These are phyloP conservation scores for Neurospora sp. DNA, from an alignment of 495 filamentous ascomycete genomes.

Conservation along the genomic window DNA sequence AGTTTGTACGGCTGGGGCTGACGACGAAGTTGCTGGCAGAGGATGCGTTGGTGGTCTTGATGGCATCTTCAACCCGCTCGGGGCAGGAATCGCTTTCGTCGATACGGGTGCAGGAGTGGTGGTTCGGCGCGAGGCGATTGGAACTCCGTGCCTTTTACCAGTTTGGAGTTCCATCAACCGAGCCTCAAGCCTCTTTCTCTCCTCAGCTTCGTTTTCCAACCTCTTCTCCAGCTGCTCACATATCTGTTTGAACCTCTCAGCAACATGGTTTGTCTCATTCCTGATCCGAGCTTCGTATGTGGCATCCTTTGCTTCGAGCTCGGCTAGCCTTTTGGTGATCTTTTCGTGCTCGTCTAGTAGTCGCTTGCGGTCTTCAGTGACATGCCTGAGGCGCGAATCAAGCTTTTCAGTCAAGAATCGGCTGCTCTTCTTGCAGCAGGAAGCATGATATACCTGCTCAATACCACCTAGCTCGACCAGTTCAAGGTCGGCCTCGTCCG, in stretches of 20 bases:
- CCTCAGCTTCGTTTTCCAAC: conserved; percentile 16
- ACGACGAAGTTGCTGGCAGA: not conserved
- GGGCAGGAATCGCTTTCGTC: not conserved
- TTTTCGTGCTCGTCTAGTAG: conserved; percentile 13
- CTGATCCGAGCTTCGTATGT: conserved; percentile 22
- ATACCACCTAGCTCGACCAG: conserved; percentile 30
- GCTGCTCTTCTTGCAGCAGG: conserved; percentile 26
- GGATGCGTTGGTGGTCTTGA: conserved; percentile 8
- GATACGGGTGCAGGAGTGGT: not conserved
- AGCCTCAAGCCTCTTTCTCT: conserved; percentile 10
- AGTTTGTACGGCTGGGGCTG: not conserved
- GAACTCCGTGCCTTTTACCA: not conserved
- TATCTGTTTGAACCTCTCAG: conserved; percentile 11
- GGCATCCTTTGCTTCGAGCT: conserved; percentile 22
- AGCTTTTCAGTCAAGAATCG: conserved; percentile 22
- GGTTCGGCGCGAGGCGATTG: not conserved
- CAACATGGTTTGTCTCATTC: conserved; percentile 15
- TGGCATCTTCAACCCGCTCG: conserved; percentile 11
- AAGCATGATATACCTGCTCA: conserved; percentile 32
- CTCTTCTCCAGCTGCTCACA: conserved; percentile 20
- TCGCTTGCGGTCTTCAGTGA: conserved; percentile 18
- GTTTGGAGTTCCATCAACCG: conserved; percentile 9
- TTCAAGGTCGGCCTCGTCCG: conserved; percentile 20
- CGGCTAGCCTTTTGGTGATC: conserved; percentile 17
- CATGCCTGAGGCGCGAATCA: conserved; percentile 13